Conservation (phyloP, 495 filamentous ascomycete species). For the Daldinia bambusicola region DNA sequence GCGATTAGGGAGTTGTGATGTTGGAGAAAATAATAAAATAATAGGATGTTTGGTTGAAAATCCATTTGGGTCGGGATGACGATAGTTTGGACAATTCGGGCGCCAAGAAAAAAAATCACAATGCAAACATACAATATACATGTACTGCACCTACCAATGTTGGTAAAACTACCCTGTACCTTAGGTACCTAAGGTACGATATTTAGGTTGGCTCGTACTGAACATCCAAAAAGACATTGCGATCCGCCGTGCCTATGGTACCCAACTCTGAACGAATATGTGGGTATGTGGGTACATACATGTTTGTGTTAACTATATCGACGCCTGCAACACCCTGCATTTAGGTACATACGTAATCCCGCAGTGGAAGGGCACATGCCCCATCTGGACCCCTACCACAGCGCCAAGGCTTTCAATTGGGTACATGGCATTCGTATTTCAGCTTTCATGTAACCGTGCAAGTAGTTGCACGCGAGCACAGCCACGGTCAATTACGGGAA, state of each 20-base stretch:
- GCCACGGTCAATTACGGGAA: slow-evolving; percentile 11
- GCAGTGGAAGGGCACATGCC: slow-evolving; percentile 17
- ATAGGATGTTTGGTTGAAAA: not conserved
- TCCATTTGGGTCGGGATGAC: slow-evolving; percentile 8
- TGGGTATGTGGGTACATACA: not conserved
- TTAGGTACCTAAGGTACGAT: not conserved
- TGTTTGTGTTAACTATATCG: slow-evolving; percentile 7
- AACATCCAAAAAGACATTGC: slow-evolving; percentile 14
- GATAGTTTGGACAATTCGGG: slow-evolving; percentile 5
- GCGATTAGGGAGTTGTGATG: not conserved
- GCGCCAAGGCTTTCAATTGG: slow-evolving; percentile 13
- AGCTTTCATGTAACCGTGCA: not conserved
- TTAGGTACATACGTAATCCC: slow-evolving; percentile 33
- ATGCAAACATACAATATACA: not conserved
- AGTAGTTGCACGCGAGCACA: not conserved
- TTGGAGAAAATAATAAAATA: slow-evolving; percentile 9
- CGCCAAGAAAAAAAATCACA: not conserved
- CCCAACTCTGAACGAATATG: not conserved
- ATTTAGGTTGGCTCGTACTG: slow-evolving; percentile 21
- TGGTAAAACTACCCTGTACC: not conserved
- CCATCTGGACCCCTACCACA: slow-evolving; percentile 12
- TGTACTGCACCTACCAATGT: not conserved
- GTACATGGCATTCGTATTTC: slow-evolving; percentile 12
- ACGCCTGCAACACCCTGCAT: not conserved
- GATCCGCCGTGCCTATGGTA: slow-evolving; percentile 15